Conservation (phyloP, 805 yeast species). For the Saturnispora gosingensis region DNA sequence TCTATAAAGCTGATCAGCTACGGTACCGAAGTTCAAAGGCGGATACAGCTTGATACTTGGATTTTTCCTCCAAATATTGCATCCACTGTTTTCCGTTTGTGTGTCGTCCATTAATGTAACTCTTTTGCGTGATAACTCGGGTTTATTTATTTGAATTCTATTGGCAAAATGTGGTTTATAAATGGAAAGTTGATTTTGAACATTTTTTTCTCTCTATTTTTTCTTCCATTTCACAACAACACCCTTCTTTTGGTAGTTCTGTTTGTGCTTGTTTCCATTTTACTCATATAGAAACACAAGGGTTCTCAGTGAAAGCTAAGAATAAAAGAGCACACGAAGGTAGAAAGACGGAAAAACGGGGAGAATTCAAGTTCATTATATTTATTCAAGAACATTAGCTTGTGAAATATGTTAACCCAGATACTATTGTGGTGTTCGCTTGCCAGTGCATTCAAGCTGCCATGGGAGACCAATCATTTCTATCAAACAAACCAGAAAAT, state of each 20-base stretch:
- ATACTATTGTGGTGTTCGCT: neutral
- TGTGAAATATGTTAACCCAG: neutral
- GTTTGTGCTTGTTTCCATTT: neutral
- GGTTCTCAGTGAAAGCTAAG: neutral
- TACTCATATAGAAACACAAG: neutral
- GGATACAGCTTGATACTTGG: conserved; percentile 47
- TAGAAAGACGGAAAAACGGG: neutral
- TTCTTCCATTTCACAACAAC: neutral
- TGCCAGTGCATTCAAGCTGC: conserved; percentile 12
- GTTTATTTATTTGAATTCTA: too few relatives aligned
- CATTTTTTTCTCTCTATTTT: neutral
- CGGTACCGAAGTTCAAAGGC: conserved; percentile 83
- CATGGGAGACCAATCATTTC: conserved; percentile 30
- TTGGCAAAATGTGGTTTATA: neutral
- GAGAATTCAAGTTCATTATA: neutral
- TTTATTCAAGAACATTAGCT: neutral
- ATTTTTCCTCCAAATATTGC: neutral
- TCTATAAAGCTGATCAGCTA: conserved; percentile 79
- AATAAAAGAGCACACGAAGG: neutral
- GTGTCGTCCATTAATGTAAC: neutral
- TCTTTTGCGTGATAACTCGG: neutral
- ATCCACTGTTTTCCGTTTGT: neutral
- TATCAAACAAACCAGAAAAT: conserved; percentile 49
- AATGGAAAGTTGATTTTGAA: neutral
- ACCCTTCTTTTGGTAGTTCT: neutral